A percentile compares a stretch with the other conserved stretches of the same genome.
phyloP scores from a whole-genome alignment of 2,329 filamentous ascomycete species.

The Teratosphaeria zuluensis region DNA sequence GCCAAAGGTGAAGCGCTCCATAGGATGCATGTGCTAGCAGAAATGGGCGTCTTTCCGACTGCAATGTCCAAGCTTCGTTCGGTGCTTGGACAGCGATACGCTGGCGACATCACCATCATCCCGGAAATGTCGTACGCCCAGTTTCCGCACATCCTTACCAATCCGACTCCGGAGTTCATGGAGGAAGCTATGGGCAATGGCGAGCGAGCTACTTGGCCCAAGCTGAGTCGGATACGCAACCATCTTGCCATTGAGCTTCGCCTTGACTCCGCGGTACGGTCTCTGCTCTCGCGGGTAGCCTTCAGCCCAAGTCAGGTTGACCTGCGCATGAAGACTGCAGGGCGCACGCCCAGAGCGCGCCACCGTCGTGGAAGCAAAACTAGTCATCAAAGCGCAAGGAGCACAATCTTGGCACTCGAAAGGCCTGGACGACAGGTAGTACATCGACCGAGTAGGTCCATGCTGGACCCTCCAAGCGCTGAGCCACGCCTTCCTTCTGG shows the following conservation, averaged over 20 bases:
- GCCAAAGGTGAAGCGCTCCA: conserved; percentile 74
- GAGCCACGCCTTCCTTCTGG: background rate
- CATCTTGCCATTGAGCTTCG: conserved; percentile 83
- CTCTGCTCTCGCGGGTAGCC: conserved; percentile 56
- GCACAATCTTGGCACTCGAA: conserved; percentile 2
- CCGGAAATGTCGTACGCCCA: conserved; percentile 68
- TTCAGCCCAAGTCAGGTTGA: conserved; percentile 59
- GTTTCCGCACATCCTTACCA: conserved; percentile 67
- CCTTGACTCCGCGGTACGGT: conserved; percentile 64
- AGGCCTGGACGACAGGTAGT: background rate
- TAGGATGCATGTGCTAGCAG: conserved; percentile 67
- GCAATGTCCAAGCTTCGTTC: conserved; percentile 61
- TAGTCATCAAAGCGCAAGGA: conserved; percentile 5
- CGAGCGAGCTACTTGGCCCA: conserved; percentile 85
- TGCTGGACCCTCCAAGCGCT: conserved; percentile 1
- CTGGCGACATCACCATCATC: conserved; percentile 88
- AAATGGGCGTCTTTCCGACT: conserved; percentile 72
- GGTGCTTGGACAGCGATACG: conserved; percentile 82
- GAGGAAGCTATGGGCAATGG: conserved; percentile 64
- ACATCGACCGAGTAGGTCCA: conserved; percentile 3
- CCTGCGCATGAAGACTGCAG: conserved; percentile 31
- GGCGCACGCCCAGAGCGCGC: background rate
- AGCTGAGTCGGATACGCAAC: conserved; percentile 73
- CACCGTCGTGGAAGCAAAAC: conserved; percentile 4
- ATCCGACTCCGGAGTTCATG: conserved; percentile 84